These are phyloP conservation scores for Rhodotorula paludigena DNA, from an alignment of 768 basidiomycete species.

Conservation along the genomic window DNA sequence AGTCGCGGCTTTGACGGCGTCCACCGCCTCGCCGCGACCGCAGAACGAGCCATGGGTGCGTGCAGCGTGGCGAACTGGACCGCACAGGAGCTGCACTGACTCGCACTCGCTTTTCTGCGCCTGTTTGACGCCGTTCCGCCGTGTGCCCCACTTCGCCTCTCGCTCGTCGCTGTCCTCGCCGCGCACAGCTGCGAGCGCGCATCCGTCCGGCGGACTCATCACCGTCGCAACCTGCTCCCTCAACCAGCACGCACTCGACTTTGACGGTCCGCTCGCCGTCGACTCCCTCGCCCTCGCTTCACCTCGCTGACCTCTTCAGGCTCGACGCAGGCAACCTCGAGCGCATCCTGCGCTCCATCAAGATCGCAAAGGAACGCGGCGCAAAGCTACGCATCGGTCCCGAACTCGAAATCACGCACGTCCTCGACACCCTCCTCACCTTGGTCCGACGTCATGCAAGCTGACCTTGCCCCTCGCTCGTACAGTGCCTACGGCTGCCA, in stretches of 20 bases:
- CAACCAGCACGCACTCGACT: slow-evolving; percentile 96
- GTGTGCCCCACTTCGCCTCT: background rate
- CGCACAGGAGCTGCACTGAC: too few relatives aligned
- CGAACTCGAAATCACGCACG: slow-evolving; percentile 89
- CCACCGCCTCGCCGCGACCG: background rate
- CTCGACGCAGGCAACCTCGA: slow-evolving; percentile 77
- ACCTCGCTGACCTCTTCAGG: background rate
- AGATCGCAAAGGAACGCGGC: slow-evolving; percentile 77
- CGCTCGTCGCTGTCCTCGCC: background rate
- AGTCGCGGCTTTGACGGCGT: background rate
- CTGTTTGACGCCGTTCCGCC: background rate
- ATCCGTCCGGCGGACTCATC: slow-evolving; percentile 26
- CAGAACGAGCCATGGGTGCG: background rate
- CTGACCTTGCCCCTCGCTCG: background rate
- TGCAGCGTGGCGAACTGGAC: too few relatives aligned
- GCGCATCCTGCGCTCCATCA: slow-evolving; percentile 80
- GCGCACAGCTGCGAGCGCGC: background rate
- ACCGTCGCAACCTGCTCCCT: slow-evolving; percentile 48
- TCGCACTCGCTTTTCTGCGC: too few relatives aligned
- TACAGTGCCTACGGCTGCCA: slow-evolving; percentile 89
- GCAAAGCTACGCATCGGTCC: slow-evolving; percentile 91
- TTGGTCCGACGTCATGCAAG: background rate
- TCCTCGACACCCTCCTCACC: background rate
- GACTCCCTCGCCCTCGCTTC: background rate
- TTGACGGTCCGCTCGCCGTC: slow-evolving; percentile 57